phyloP scores from a whole-genome alignment of 106 monocot species.

The Xerophyta viscosa region DNA sequence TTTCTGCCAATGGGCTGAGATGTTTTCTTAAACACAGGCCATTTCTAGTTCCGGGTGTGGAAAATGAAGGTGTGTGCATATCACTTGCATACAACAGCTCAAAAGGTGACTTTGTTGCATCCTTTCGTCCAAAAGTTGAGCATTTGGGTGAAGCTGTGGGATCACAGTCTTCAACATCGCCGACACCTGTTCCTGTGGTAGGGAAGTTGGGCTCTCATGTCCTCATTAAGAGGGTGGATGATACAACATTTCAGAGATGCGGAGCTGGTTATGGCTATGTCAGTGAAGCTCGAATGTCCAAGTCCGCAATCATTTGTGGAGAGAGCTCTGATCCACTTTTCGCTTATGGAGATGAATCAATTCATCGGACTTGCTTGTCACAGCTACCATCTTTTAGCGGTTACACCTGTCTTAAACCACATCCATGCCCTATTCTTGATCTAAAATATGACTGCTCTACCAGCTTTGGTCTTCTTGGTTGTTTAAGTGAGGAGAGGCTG shows the following conservation, averaged over 20 bases:
- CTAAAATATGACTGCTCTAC: slow-evolving; percentile 39
- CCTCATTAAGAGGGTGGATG: slow-evolving; percentile 27
- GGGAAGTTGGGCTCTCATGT: slow-evolving; percentile 68
- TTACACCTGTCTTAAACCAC: slow-evolving; percentile 41
- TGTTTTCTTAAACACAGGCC: slow-evolving; percentile 58
- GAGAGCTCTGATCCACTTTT: slow-evolving; percentile 30
- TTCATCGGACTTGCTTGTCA: slow-evolving; percentile 39
- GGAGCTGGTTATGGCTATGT: slow-evolving; percentile 32
- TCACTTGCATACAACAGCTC: slow-evolving; percentile 60
- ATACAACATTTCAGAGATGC: slow-evolving; percentile 13
- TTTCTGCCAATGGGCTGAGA: too few relatives aligned
- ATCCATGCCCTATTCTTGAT: slow-evolving; percentile 70
- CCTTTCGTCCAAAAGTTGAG: slow-evolving; percentile 70
- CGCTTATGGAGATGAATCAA: slow-evolving; percentile 63
- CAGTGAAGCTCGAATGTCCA: slow-evolving; percentile 66
- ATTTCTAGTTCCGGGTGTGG: slow-evolving; percentile 44
- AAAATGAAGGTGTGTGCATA: slow-evolving; percentile 65
- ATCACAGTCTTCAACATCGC: slow-evolving; percentile 28
- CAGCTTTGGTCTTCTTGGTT: slow-evolving; percentile 52
- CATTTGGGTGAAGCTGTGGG: slow-evolving; percentile 13
- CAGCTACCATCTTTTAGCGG: slow-evolving; percentile 46
- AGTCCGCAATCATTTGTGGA: slow-evolving; percentile 47
- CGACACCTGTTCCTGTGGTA: slow-evolving; percentile 23
- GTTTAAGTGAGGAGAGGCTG: slow-evolving; percentile 47
- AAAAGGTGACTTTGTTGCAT: slow-evolving; percentile 50